Base-by-base conservation (phyloP, 192 early-diverging fungal species). In the Ambispora gerdemannii region DNA sequence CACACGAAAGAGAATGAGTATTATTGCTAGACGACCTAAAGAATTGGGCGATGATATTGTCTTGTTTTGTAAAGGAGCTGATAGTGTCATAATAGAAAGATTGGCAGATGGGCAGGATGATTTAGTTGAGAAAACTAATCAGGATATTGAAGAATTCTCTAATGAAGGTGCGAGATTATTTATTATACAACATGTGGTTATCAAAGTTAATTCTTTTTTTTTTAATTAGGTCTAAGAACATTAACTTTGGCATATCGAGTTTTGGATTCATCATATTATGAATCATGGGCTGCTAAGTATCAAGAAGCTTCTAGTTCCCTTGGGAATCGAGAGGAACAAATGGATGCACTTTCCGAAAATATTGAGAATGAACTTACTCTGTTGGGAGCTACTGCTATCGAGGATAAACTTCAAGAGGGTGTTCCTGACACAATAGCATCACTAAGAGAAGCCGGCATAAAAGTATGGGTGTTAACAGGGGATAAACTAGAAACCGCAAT, bases 401-500 rank as follows among this genome's bases (percentile, higher is more conserved):
- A 98, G 76, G 97, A 98, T 76, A 91, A 93, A 72, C 82, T 98
- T 24, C 97, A 98, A 73, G 95, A 97, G 53, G 93, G 92, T 10
- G 97, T 97, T 1, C 97, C 97, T 0, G 90, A 97, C 22, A 87
- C 88, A 51, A 97, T 98, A 65, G 91, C 84, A 8, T 77, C 88
- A 1, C 83, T 98, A 24, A 80, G 89, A 0, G 81, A 87, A 33
- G 94, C 95, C 0, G 94, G 95, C 2, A 94, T 97, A 75, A 94
- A 95, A 75, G 88, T 98, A 53, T 98, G 97, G 97, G 95, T 98
- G 1, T 78, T 98, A 59, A 98, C 97, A 0, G 97, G 97, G 34
- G 97, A 98, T 80, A 97, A 97, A 74, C 76, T 97, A 80, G 97
- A 98, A 78, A 98, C 97, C 0, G 97, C 97, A 17, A 97, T 98